A percentile compares a stretch with the other conserved stretches of the same genome.
These are phyloP conservation scores for Candida manassasensis DNA, from an alignment of 805 yeast genomes.

Conservation along the genomic window DNA sequence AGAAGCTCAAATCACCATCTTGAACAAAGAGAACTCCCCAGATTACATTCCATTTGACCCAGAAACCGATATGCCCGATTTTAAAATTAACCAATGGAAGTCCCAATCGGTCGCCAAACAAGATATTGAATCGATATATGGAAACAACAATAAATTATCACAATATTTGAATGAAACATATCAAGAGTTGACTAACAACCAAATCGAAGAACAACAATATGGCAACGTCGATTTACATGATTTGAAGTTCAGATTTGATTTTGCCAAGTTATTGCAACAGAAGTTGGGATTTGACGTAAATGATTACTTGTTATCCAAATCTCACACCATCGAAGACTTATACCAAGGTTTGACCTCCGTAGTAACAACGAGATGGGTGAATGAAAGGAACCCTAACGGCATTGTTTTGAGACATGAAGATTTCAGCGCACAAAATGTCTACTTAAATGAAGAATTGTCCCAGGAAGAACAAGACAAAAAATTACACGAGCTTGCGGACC, in stretches of 20 bases:
- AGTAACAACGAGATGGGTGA: constrained; percentile 41
- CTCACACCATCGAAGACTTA: constrained; percentile 37
- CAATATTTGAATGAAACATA: constrained; percentile 23
- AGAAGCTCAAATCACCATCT: constrained; percentile 28
- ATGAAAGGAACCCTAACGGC: constrained; percentile 73
- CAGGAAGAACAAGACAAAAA: constrained; percentile 41
- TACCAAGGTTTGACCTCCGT: constrained; percentile 32
- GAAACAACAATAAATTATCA: constrained; percentile 17
- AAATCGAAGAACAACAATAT: constrained; percentile 9
- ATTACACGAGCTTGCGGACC: constrained; percentile 42
- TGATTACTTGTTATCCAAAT: constrained; percentile 43
- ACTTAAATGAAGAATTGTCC: constrained; percentile 47
- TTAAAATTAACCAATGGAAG: constrained; percentile 36
- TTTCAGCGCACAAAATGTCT: constrained; percentile 55
- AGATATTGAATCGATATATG: constrained; percentile 26
- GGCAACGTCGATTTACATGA: constrained; percentile 28
- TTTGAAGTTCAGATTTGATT: constrained; percentile 44
- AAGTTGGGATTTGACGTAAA: constrained; percentile 49
- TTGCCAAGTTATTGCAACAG: constrained; percentile 45
- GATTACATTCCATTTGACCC: constrained; percentile 20
- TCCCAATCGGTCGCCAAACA: constrained; percentile 14
- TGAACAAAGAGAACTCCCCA: constrained; percentile 34
- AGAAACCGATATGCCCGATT: constrained; percentile 30
- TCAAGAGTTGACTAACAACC: constrained; percentile 13
- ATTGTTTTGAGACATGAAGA: constrained; percentile 54